Evolutionary conservation across 2,329 filamentous ascomycete genomes (phyloP).

Genomic region (Venturia pyrina): DNA sequence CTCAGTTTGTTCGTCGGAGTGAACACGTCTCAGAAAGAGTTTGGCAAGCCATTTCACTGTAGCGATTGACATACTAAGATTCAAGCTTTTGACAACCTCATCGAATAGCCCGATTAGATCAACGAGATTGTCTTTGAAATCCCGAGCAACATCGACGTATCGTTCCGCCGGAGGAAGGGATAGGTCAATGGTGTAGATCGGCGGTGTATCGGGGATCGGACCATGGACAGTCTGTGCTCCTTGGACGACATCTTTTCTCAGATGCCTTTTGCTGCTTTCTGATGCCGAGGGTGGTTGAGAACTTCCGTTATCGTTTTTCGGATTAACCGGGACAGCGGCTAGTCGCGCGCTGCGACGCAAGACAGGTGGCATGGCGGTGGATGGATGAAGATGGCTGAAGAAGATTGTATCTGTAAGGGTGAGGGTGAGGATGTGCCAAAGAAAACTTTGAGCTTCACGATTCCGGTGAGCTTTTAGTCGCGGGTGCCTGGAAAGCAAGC

Average conservation of each 20-base stretch:
- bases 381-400: too few species aligned
- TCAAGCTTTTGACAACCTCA: conserved; percentile 32
- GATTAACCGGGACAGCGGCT: not conserved
- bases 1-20: conserved; percentile 46
- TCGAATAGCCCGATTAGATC: conserved; percentile 42
- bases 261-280: not conserved
- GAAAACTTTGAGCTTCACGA: too few species aligned
- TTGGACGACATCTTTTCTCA: not conserved
- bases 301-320: not conserved
- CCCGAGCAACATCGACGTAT: conserved; percentile 39
- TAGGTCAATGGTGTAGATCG: conserved; percentile 42
- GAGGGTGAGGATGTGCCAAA: too few species aligned
- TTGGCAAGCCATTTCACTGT: conserved; percentile 28
- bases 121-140: conserved; percentile 35
- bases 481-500: too few species aligned
- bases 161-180: conserved; percentile 42
- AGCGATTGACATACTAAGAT: conserved; percentile 14
- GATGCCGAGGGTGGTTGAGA: not conserved
- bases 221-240: not conserved
- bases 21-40: conserved; percentile 40
- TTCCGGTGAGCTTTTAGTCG: too few species aligned
- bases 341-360: not conserved
- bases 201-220: conserved; percentile 16
- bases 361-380: not conserved
- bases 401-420: too few species aligned